These are phyloP conservation scores for Pythium oligandrum DNA, from an alignment of 352 stramenopile genomes.

Conservation along the genomic window DNA sequence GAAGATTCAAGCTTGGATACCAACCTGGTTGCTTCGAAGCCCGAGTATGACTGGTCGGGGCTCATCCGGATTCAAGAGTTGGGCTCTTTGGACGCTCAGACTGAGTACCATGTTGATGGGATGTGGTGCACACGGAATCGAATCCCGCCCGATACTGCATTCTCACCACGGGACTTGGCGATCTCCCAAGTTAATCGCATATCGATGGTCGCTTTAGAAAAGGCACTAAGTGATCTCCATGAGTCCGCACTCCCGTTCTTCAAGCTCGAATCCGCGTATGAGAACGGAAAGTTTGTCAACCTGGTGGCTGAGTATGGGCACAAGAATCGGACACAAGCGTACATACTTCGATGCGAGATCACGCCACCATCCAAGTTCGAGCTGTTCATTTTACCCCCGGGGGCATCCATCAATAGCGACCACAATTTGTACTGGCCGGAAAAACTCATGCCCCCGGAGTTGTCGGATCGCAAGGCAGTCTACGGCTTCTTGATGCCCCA, in stretches of 20 bases:
- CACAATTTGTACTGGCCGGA: conserved; percentile 69
- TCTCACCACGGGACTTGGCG: conserved; percentile 24
- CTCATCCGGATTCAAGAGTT: conserved; percentile 47
- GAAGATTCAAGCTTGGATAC: conserved; percentile 23
- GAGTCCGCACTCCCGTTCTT: conserved; percentile 51
- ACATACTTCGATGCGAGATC: conserved; percentile 40
- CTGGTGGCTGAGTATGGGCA: conserved; percentile 60
- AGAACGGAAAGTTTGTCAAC: conserved; percentile 73
- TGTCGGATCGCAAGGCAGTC: conserved; percentile 50
- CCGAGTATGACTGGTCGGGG: conserved; percentile 40
- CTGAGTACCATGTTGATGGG: conserved; percentile 57
- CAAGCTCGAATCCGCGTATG: conserved; percentile 51
- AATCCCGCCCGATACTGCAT: conserved; percentile 21
- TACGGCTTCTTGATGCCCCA: conserved; percentile 53
- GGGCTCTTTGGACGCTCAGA: conserved; percentile 24
- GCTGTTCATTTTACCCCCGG: conserved; percentile 67
- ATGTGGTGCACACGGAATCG: conserved; percentile 39
- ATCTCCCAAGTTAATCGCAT: conserved; percentile 36
- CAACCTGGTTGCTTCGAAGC: conserved; percentile 1
- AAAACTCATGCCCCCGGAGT: conserved; percentile 33
- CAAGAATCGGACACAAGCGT: conserved; percentile 47
- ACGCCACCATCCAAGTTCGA: conserved; percentile 31
- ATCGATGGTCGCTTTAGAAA: conserved; percentile 41
- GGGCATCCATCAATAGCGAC: conserved; percentile 71
- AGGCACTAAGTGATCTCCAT: conserved; percentile 30